Evolutionary conservation across 371 early-diverging fungal species (phyloP), one percentile per base, ranked within the genome.

Genomic region (Saksenaea oblongispora): DNA sequence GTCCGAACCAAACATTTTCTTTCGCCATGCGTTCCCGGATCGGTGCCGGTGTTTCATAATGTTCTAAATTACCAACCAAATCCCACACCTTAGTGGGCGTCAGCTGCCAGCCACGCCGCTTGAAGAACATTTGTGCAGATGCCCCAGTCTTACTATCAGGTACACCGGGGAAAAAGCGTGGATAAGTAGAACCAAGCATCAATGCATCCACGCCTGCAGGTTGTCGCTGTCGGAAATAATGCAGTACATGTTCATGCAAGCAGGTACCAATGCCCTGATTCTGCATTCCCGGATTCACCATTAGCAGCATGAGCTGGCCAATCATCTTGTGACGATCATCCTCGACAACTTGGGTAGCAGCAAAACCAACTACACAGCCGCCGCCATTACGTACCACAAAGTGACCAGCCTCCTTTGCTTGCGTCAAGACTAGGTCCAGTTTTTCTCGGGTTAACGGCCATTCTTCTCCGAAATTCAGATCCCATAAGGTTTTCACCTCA

Each of bases 91-190:
- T 37, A 2, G 37, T 51, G 2, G 18, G 14, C 15, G 18, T n/a
- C 34, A 78, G 34, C 0, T 61, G 55, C 74, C 73, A 82, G 17
- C 83, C 80, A n/a, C 78, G 76, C 36, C 61, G 66, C 24, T 62
- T 39, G 34, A 82, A 82, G 55, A 79, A 78, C 0, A 39, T 54
- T 1, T 58, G 61, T 56, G 61, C 51, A 11, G 64, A 31, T 31
- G 31, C 2, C 31, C 31, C 61, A n/a, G 64, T 31, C 58, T 64
- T 37, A 34, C 66, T 65, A 22, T 71, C 61, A 18, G 80, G 83
- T 1, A 82, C 58, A 34, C 83, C 83, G 56, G 71, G 72, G 54
- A 79, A 82, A 66, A 82, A 76, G n/a, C 83, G 78, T 17, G 83
- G 83, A 62, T 76, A 75, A 1, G 68, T 75, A 24, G 80, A 65